A percentile compares a stretch with the other conserved stretches of the same genome.
phyloP scores from a whole-genome alignment of 768 basidiomycete species.

The Solioccasus polychromus region DNA sequence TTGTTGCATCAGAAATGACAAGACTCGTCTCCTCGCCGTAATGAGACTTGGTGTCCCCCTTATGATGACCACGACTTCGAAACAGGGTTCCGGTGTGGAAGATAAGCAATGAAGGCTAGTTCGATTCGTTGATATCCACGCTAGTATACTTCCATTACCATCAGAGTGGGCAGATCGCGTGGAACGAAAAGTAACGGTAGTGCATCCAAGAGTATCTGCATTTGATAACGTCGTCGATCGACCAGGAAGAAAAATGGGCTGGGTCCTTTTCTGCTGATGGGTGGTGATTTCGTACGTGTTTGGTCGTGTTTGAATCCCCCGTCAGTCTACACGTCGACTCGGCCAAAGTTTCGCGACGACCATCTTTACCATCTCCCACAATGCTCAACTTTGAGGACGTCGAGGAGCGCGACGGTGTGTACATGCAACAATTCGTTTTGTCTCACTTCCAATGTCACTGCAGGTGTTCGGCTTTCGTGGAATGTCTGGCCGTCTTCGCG shows the following conservation, averaged over 20 bases:
- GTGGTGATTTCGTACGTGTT: conserved; percentile 14
- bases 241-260: too few relatives aligned
- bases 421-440: too few relatives aligned
- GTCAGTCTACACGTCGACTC: conserved; percentile 28
- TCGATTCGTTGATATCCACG: too few relatives aligned
- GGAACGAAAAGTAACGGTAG: conserved; percentile 14
- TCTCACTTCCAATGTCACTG: background rate
- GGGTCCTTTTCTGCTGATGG: too few relatives aligned
- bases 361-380: conserved; percentile 19
- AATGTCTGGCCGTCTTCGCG: conserved; percentile 98
- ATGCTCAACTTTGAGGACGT: conserved; percentile 95
- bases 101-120: too few relatives aligned
- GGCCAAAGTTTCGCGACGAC: conserved; percentile 19
- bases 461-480: conserved; percentile 95
- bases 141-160: too few relatives aligned
- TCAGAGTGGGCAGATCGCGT: too few relatives aligned
- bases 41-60: too few relatives aligned
- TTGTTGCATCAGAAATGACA: too few relatives aligned
- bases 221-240: conserved; percentile 18
- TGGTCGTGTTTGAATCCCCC: conserved; percentile 19
- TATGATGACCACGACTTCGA: too few relatives aligned
- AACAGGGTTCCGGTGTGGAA: too few relatives aligned
- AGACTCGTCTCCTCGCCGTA: too few relatives aligned
- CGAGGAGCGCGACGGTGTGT: conserved; percentile 91
- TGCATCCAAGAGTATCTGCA: conserved; percentile 3